Evolutionary conservation across 164 flowering plant species (phyloP), one percentile per base, ranked within the genome.

Genomic region (Sedum album): DNA sequence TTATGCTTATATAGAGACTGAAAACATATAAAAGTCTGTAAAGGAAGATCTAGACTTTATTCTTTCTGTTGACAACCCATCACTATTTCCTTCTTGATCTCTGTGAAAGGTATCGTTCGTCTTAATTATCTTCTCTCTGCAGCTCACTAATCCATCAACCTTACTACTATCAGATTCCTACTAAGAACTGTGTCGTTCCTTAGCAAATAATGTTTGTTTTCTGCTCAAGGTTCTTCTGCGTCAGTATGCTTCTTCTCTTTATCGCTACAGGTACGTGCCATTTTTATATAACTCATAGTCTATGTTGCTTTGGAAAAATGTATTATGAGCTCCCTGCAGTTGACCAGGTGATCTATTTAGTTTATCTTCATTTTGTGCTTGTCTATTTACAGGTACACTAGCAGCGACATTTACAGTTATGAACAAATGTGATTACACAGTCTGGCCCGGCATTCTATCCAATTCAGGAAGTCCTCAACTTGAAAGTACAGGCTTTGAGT

Each of bases 371-470:
- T 1, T 8, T 42, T 20, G n/a, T 51, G 38, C 21, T 5, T 23
- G 57, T 10, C 48, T 68, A 9, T 35, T 35, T 51, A 10, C 62
- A 78, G 81, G 73, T 6, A 49, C 53, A 25, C 68, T 72, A 18
- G 84, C 78, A 9, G 75, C 82, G 11, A 78, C 78, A 48, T 81
- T 83, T 46, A 80, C 81, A 25, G 28, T 81, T 0, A 53, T 68
- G 20, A 83, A 83, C 78, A 78, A 66, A 65, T 83, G 87, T 49
- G 70, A 68, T 17, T 73, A 72, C 70, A 77, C 85, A 25, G 74
- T 83, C 0, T 83, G 87, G 87, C 87, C 85, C 0, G 87, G 82
- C 1, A 74, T 77, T 28, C 77, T 78, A 4, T 69, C 80, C 72
- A 80, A 77, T 72, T 75, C 82, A 4, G 84, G 83, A 62, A 81